phyloP scores from a whole-genome alignment of 257 asterid genomes.

The Forsythia suspensa region DNA sequence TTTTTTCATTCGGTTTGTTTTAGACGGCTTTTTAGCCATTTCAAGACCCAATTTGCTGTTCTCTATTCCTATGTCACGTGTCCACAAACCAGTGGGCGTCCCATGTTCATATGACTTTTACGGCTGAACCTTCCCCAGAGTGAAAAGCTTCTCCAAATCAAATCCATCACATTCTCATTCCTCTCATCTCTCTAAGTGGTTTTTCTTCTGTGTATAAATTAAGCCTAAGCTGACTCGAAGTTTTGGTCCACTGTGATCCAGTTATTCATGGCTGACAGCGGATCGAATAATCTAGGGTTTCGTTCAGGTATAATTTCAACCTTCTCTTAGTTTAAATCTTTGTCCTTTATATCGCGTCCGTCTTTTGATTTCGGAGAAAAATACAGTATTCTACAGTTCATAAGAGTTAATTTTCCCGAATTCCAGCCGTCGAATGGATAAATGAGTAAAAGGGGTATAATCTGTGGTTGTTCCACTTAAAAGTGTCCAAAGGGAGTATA shows the following conservation, averaged over 20 bases:
- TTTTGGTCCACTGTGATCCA: conserved; percentile 27
- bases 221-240: conserved; percentile 18
- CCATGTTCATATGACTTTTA: conserved; percentile 25
- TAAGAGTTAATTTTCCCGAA: neutral
- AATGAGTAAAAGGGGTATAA: neutral
- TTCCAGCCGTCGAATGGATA: conserved; percentile 18
- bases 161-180: conserved; percentile 22
- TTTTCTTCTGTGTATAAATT: neutral
- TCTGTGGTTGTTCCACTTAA: neutral
- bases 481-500: neutral
- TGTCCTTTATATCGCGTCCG: neutral
- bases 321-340: neutral
- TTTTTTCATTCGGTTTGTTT: too few species aligned
- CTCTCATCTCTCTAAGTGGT: conserved; percentile 1
- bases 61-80: neutral
- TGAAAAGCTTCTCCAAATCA: conserved; percentile 1
- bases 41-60: too few species aligned
- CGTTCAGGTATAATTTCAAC: conserved; percentile 46
- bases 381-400: neutral
- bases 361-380: conserved; percentile 5
- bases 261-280: conserved; percentile 55
- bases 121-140: conserved; percentile 33
- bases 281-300: conserved; percentile 54
- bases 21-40: too few species aligned
- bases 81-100: conserved; percentile 11